Conservation (phyloP, 2,329 filamentous ascomycete genomes). For the Xylariaceae sp. region DNA sequence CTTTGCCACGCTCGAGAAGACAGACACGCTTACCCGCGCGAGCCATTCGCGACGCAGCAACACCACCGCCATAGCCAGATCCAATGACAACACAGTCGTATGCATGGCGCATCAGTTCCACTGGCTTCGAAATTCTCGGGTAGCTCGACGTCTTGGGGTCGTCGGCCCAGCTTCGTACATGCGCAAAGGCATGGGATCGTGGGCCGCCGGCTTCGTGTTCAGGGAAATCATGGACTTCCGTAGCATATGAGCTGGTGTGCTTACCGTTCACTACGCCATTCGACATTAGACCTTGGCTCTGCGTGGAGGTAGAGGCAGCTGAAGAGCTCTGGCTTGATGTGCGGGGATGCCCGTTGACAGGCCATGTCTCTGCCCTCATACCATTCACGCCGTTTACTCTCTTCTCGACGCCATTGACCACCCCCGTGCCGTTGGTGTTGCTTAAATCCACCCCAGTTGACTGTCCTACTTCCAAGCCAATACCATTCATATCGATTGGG, state of each 20-base stretch:
- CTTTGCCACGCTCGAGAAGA: slow-evolving; percentile 68
- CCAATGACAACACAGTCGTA: slow-evolving; percentile 74
- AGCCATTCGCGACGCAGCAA: slow-evolving; percentile 70
- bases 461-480: slow-evolving; percentile 14
- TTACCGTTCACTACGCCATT: slow-evolving; percentile 17
- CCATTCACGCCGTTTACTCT: slow-evolving; percentile 20
- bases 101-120: slow-evolving; percentile 61
- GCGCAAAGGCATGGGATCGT: slow-evolving; percentile 42
- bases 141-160: slow-evolving; percentile 45
- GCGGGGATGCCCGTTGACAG: slow-evolving; percentile 21
- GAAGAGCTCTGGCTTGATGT: slow-evolving; percentile 30
- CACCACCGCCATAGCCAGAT: slow-evolving; percentile 71
- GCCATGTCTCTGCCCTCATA: slow-evolving; percentile 34
- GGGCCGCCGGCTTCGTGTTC: slow-evolving; percentile 45
- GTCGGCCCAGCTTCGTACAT: slow-evolving; percentile 41
- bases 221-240: slow-evolving; percentile 39
- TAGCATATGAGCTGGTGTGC: slow-evolving; percentile 34
- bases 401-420: slow-evolving; percentile 27
- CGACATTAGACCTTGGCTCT: too few species aligned
- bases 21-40: slow-evolving; percentile 67
- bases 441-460: slow-evolving; percentile 26
- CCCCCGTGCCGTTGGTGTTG: slow-evolving; percentile 18
- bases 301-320: too few species aligned
- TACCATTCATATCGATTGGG: slow-evolving; percentile 17
- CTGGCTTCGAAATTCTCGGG: slow-evolving; percentile 62